Evolutionary conservation across 2,329 filamentous ascomycete species (phyloP).

Genomic region (Cladosporium sp.): DNA sequence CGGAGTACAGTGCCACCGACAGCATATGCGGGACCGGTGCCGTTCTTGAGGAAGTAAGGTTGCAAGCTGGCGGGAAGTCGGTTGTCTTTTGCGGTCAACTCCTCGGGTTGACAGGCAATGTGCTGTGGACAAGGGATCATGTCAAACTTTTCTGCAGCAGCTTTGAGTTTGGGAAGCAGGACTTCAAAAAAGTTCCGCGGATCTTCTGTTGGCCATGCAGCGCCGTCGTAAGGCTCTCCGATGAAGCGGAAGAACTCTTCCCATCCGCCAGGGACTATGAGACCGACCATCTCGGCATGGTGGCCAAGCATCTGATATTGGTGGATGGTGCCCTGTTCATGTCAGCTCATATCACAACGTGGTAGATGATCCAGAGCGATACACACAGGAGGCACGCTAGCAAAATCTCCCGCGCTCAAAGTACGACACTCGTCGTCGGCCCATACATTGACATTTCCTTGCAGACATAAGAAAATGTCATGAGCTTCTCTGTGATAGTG

Average conservation of each 20-base stretch:
- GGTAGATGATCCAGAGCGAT: neutral
- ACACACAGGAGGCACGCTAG: conserved; percentile 53
- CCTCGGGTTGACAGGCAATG: neutral
- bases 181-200: conserved; percentile 48
- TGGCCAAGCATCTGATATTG: conserved; percentile 53
- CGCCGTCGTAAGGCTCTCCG: conserved; percentile 48
- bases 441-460: conserved; percentile 55
- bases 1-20: conserved; percentile 44
- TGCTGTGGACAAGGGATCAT: conserved; percentile 52
- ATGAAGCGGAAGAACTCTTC: conserved; percentile 59
- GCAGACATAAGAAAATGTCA: conserved; percentile 54
- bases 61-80: conserved; percentile 35
- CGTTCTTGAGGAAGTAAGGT: conserved; percentile 51
- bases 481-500: conserved; percentile 56
- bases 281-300: conserved; percentile 51
- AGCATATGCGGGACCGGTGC: conserved; percentile 46
- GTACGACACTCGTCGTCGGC: conserved; percentile 54
- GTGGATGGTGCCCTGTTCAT: conserved; percentile 47
- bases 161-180: conserved; percentile 53
- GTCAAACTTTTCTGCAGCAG: conserved; percentile 53
- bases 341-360: conserved; percentile 6
- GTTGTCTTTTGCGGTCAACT: conserved; percentile 27
- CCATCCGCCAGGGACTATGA: conserved; percentile 57
- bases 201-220: conserved; percentile 47
- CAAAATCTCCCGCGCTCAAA: conserved; percentile 54